Evolutionary conservation across 2,329 filamentous ascomycete species (phyloP).

Genomic region (Sporothrix globosa): DNA sequence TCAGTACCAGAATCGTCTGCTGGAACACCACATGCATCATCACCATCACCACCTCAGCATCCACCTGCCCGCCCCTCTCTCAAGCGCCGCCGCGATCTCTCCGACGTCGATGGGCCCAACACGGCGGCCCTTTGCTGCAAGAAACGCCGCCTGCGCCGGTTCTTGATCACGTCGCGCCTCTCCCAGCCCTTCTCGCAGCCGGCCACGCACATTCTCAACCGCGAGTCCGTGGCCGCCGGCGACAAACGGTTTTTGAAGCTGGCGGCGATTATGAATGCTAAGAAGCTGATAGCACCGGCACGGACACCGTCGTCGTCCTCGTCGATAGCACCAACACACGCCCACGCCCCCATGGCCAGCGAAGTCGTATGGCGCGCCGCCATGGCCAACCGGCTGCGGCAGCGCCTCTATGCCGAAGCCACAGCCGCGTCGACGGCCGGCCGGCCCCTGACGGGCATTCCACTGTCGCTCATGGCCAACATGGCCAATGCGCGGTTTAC

Average conservation of each 20-base stretch:
- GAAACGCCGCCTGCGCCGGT: conserved; percentile 66
- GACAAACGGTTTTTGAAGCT: conserved; percentile 56
- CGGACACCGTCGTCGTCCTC: conserved; percentile 12
- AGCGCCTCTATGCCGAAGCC: conserved; percentile 49
- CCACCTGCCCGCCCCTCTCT: conserved; percentile 28
- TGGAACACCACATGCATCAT: neutral
- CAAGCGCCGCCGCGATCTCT: conserved; percentile 57
- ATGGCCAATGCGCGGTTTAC: conserved; percentile 24
- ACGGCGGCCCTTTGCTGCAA: conserved; percentile 59
- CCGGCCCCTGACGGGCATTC: conserved; percentile 34
- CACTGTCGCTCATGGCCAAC: conserved; percentile 34
- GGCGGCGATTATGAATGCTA: conserved; percentile 48
- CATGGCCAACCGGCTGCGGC: conserved; percentile 64
- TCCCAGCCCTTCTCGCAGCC: conserved; percentile 70
- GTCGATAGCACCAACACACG: neutral
- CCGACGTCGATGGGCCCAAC: conserved; percentile 63
- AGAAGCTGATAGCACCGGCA: conserved; percentile 34
- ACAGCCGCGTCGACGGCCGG: conserved; percentile 34
- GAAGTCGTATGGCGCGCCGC: conserved; percentile 65
- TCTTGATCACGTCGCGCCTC: conserved; percentile 70
- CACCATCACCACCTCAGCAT: neutral
- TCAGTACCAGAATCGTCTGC: too few relatives aligned
- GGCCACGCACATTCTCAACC: conserved; percentile 69
- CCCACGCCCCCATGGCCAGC: conserved; percentile 33
- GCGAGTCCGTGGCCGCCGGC: conserved; percentile 53